Evolutionary conservation across 331 rosid genomes (phyloP), one percentile per base, ranked within the genome.

Genomic region (Quercus phellos): DNA sequence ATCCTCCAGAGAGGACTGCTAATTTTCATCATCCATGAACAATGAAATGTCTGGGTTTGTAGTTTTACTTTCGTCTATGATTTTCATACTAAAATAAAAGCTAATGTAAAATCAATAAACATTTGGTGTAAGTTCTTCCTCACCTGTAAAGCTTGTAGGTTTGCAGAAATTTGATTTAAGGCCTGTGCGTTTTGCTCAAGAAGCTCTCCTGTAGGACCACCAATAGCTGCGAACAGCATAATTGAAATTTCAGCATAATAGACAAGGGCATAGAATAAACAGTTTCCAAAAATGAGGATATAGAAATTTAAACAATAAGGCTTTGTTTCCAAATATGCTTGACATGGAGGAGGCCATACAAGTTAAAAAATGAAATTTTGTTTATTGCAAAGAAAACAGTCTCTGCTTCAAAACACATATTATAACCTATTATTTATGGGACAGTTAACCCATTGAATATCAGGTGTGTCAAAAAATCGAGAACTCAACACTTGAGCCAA

Each of bases 131-230:
- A 79, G 74, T 51, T 63, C 55, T 72, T 53, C 43, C 54, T 73
- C 75, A 85, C 91, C 88, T 81, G 81, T 69, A 73, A 82, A 81
- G 88, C 72, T 68, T 86, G 35, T 74, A 88, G 80, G 66, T 88
- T 88, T 74, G 85, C 82, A 21, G 89, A 83, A 35, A 88, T 85
- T 79, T 83, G 86, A 74, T 76, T 81, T 84, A 85, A 81, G 69
- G 85, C 85, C 72, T 81, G 88, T 0, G 85, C 72, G 42, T 88
- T 85, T 81, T 81, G 88, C 78, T 83, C 89, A 78, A 88, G 82
- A 74, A 88, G 83, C 1, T 85, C 89, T 43, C 88, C 89, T 6
- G 89, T 79, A n/a, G 83, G 86, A 55, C 91, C 91, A 66, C 88
- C 89, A 77, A 88, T 83, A 21, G 89, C 91, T 88, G 89, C 77